Percentiles rank a stretch among this genome's conserved stretches.
Conservation (phyloP, 2,329 filamentous ascomycete species). For the Chrysosporium keratinophilum region DNA sequence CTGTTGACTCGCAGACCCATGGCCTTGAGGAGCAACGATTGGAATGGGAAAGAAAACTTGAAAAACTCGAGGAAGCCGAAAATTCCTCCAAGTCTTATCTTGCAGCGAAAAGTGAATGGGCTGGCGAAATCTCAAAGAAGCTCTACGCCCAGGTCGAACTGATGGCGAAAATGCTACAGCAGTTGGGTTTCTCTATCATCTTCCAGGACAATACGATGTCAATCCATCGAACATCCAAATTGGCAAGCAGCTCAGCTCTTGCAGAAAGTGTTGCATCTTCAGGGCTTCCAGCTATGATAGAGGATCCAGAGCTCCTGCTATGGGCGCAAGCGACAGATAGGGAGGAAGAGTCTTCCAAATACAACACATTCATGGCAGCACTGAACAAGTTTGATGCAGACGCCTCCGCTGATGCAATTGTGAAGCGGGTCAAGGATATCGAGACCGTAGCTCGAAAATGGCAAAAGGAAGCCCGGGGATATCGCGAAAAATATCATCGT, state of each 20-base stretch:
- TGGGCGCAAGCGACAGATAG: conserved; percentile 67
- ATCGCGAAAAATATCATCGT: conserved; percentile 74
- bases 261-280: conserved; percentile 30
- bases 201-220: conserved; percentile 62
- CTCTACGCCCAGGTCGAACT: conserved; percentile 77
- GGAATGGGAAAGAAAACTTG: conserved; percentile 53
- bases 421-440: conserved; percentile 83
- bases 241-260: conserved; percentile 30
- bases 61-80: conserved; percentile 25
- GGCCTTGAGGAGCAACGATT: conserved; percentile 66
- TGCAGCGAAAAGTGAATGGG: conserved; percentile 58
- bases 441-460: conserved; percentile 89
- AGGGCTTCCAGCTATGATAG: conserved; percentile 27
- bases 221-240: conserved; percentile 59
- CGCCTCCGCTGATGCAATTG: conserved; percentile 70
- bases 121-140: conserved; percentile 73
- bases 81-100: conserved; percentile 44
- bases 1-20: conserved; percentile 64
- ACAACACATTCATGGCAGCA: conserved; percentile 60
- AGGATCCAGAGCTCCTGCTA: conserved; percentile 62
- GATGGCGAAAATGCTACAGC: conserved; percentile 70
- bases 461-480: conserved; percentile 76
- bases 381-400: conserved; percentile 75
- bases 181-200: conserved; percentile 71
- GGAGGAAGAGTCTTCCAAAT: conserved; percentile 58